Evolutionary conservation across 352 stramenopile species (phyloP).

Genomic region (Aphanomyces stellatus): DNA sequence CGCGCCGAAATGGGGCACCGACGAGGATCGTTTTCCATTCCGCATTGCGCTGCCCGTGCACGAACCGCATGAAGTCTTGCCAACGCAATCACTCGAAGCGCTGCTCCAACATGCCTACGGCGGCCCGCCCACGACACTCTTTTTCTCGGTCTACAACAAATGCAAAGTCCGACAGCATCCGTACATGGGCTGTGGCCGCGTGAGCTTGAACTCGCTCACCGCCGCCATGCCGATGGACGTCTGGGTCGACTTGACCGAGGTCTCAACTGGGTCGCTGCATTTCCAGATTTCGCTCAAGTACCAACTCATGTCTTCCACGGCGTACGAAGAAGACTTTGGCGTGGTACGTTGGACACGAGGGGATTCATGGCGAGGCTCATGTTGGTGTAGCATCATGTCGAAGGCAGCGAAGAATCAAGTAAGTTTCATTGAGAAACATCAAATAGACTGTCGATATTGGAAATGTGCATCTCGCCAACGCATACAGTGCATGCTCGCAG

Average conservation of each 20-base stretch:
- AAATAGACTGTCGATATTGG: neutral
- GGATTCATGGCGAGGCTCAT: neutral
- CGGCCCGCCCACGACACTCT: slow-evolving; percentile 45
- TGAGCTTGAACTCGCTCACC: slow-evolving; percentile 43
- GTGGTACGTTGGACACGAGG: slow-evolving; percentile 1
- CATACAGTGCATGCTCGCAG: slow-evolving; percentile 28
- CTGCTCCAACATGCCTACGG: slow-evolving; percentile 54
- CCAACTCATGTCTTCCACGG: slow-evolving; percentile 67
- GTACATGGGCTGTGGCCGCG: slow-evolving; percentile 58
- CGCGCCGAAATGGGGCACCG: slow-evolving; percentile 42
- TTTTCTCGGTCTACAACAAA: slow-evolving; percentile 67
- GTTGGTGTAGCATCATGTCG: neutral
- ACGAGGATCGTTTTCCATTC: slow-evolving; percentile 56
- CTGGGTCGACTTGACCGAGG: slow-evolving; percentile 60
- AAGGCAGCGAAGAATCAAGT: neutral
- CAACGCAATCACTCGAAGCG: slow-evolving; percentile 40
- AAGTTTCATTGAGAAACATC: neutral
- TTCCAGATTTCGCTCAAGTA: slow-evolving; percentile 60
- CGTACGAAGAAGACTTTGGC: slow-evolving; percentile 19
- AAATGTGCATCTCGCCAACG: slow-evolving; percentile 26
- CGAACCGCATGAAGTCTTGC: slow-evolving; percentile 30
- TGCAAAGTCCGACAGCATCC: slow-evolving; percentile 68
- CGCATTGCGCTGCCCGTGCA: slow-evolving; percentile 73
- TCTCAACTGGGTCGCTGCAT: slow-evolving; percentile 42
- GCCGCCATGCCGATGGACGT: slow-evolving; percentile 52